phyloP scores from a whole-genome alignment of 2,329 filamentous ascomycete species.

The Dactylellina parvicollis region DNA sequence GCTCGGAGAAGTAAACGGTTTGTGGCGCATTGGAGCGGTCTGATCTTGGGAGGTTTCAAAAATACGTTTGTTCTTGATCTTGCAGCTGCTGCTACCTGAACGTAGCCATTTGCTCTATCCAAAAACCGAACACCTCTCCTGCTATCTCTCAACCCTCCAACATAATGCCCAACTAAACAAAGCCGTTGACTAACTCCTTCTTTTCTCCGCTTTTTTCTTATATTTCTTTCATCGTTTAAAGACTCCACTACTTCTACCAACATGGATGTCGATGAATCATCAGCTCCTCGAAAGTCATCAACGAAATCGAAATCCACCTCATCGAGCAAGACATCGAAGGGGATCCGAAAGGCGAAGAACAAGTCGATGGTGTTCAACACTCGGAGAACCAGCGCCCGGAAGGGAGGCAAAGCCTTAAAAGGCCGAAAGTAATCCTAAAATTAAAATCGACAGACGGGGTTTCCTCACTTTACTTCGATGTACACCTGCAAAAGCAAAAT shows the following conservation, averaged over 20 bases:
- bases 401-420: conserved; percentile 27
- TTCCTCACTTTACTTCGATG: conserved; percentile 2
- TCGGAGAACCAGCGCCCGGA: conserved; percentile 37
- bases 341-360: conserved; percentile 37
- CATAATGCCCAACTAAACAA: conserved; percentile 35
- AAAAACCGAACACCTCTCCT: conserved; percentile 41
- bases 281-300: conserved; percentile 3
- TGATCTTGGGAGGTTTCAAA: conserved; percentile 36
- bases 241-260: conserved; percentile 47
- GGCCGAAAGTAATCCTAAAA: conserved; percentile 36
- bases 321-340: conserved; percentile 36
- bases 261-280: conserved; percentile 52
- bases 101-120: conserved; percentile 53
- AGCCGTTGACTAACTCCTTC: conserved; percentile 53
- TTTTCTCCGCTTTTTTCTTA: conserved; percentile 47
- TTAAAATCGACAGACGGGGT: neutral
- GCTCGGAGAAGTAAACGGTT: conserved; percentile 47
- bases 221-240: conserved; percentile 54
- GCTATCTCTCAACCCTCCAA: conserved; percentile 45
- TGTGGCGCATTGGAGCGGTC: conserved; percentile 53
- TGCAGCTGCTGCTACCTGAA: conserved; percentile 53
- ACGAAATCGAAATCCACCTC: conserved; percentile 32
- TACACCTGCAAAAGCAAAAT: conserved; percentile 18
- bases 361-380: conserved; percentile 51
- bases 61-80: conserved; percentile 37